phyloP scores from a whole-genome alignment of 2,329 filamentous ascomycete species.

The Curvularia spicifera region DNA sequence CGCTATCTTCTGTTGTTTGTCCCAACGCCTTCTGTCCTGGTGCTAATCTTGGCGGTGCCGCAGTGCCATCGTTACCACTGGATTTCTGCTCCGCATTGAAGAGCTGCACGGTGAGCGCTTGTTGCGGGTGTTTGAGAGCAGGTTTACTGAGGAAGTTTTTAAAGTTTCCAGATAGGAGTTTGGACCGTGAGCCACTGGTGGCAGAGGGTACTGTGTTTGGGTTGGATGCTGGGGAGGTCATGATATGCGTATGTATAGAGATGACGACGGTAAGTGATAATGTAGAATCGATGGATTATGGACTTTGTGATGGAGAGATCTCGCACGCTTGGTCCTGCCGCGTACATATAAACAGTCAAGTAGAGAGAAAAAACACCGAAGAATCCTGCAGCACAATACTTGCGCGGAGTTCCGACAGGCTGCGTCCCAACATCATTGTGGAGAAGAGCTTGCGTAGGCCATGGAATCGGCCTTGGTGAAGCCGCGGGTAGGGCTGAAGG shows the following conservation, averaged over 20 bases:
- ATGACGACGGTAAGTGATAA: no score
- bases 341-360: no score
- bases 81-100: constrained; percentile 31
- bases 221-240: constrained; percentile 5
- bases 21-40: no score
- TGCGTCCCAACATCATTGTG: constrained; percentile 2
- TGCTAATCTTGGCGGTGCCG: background rate
- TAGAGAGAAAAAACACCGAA: no score
- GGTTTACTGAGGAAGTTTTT: constrained; percentile 30
- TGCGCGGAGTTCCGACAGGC: background rate
- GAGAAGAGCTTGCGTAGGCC: constrained; percentile 12
- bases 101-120: constrained; percentile 33
- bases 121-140: constrained; percentile 33
- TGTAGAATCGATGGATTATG: no score
- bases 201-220: background rate
- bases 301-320: no score
- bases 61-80: background rate
- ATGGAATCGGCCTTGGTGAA: constrained; percentile 1
- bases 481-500: constrained; percentile 10
- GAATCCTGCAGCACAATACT: no score
- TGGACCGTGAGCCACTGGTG: constrained; percentile 21
- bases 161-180: constrained; percentile 22
- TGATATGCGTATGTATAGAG: background rate
- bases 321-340: no score
- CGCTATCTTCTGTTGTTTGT: no score